Percentiles rank a stretch among this genome's conserved stretches.
Evolutionary conservation across 2,329 filamentous ascomycete genomes (phyloP).

Genomic region (Stachybotrys elegans): DNA sequence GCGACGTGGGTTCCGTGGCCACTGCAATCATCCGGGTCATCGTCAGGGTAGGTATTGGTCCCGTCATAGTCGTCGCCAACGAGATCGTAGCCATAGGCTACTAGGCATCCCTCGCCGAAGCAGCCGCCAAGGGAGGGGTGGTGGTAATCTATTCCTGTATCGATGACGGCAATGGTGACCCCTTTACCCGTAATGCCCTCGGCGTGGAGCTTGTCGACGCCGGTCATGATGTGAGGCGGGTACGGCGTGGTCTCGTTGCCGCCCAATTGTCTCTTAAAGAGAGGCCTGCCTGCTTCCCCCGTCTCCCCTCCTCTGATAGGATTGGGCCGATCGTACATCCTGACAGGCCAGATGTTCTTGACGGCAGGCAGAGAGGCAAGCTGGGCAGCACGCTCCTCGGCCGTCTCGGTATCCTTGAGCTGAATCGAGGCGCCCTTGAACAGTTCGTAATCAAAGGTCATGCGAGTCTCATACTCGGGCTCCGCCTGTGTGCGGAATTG

Average conservation of each 20-base stretch:
- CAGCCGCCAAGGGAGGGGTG: conserved; percentile 61
- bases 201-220: conserved; percentile 47
- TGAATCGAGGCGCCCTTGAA: conserved; percentile 18
- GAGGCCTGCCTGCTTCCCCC: too few relatives aligned
- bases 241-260: conserved; percentile 25
- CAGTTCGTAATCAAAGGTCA: conserved; percentile 10
- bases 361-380: conserved; percentile 9
- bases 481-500: neutral
- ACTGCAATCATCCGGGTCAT: conserved; percentile 49
- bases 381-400: conserved; percentile 20
- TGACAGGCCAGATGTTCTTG: conserved; percentile 24
- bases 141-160: conserved; percentile 55
- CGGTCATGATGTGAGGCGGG: conserved; percentile 50
- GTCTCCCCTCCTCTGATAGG: too few relatives aligned
- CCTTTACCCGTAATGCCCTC: conserved; percentile 45
- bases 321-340: conserved; percentile 7
- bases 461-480: neutral
- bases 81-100: conserved; percentile 52
- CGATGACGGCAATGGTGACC: conserved; percentile 48
- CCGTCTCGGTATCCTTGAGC: conserved; percentile 18
- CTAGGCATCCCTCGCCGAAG: conserved; percentile 54
- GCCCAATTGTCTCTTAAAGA: conserved; percentile 8
- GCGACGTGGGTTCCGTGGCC: conserved; percentile 60
- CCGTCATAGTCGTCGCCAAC: conserved; percentile 50
- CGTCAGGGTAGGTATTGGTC: conserved; percentile 34